These are phyloP conservation scores for Candida dendrica DNA, from an alignment of 805 yeast species.

Conservation along the genomic window DNA sequence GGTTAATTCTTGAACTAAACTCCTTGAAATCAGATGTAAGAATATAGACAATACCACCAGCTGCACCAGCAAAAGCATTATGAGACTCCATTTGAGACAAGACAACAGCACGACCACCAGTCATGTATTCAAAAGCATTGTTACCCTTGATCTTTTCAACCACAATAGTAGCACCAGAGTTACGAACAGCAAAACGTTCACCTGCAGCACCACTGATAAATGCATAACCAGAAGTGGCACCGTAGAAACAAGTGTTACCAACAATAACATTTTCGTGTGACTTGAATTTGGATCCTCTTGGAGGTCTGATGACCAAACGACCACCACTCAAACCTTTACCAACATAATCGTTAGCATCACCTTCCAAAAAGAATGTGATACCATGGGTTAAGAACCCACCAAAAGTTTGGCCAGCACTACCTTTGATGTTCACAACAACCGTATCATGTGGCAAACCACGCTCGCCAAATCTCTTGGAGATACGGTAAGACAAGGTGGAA, in stretches of 20 bases:
- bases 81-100: constrained; percentile 88
- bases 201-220: constrained; percentile 97
- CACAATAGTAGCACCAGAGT: constrained; percentile 96
- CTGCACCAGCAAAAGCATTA: constrained; percentile 89
- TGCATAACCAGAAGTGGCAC: constrained; percentile 94
- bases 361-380: constrained; percentile 89
- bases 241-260: constrained; percentile 96
- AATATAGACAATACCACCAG: constrained; percentile 98
- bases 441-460: constrained; percentile 93
- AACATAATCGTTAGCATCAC: constrained; percentile 97
- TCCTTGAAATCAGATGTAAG: constrained; percentile 87
- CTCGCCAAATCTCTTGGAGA: constrained; percentile 90
- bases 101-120: constrained; percentile 96
- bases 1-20: constrained; percentile 71
- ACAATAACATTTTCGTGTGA: constrained; percentile 95
- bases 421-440: constrained; percentile 82
- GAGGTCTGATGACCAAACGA: constrained; percentile 86
- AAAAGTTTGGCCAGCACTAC: constrained; percentile 97
- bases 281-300: constrained; percentile 72
- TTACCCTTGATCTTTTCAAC: constrained; percentile 93
- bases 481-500: constrained; percentile 87
- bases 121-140: constrained; percentile 99
- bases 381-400: constrained; percentile 98
- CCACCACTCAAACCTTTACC: constrained; percentile 98
- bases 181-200: constrained; percentile 96